Base-by-base conservation (phyloP, 345 rosid genomes). In the Linum trigynum region DNA sequence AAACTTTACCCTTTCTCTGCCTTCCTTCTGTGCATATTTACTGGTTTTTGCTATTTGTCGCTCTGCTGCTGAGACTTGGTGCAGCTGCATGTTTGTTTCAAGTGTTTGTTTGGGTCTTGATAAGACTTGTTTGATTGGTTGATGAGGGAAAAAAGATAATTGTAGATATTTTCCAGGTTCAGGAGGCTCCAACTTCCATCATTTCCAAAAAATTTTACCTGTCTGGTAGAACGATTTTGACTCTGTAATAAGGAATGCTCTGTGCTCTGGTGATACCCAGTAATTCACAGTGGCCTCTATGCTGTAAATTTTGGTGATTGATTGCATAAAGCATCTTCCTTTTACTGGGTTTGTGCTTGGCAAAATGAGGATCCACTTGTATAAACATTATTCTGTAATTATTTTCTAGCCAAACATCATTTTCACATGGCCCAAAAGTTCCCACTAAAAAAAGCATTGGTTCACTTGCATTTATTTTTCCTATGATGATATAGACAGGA, bases 1-100 rank as follows among this genome's bases (percentile, higher is more conserved):
- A 23, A 23, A 23, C 32, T 92, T 72, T 75, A 71, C 43, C 10
- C 0, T 75, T 67, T 61, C 32, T 23, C 32, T 23, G 32, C 32
- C 36, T 5, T n/a, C 58, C 65, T 41, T 43, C 4, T 62, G 32
- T 57, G 23, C 37, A 60, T 40, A 11, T 3, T 15, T 59, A 32
- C 38, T 40, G 32, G 32, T 23, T 23, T 23, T 23, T 23, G 32
- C 32, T 23, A 0, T 23, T 23, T 23, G 32, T 23, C 32, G 0
- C 32, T 23, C 32, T 23, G 32, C 32, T 23, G 32, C 32, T 23
- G 32, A 23, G 32, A 23, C 32, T 23, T 23, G 32, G 32, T 56
- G 65, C 38, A 16, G 60, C 35, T 16, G 60, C 38, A 17, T 71
- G 40, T 37, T 32, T 43, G 3, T 56, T 55, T 57, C 32, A 14